These are phyloP conservation scores for Spinellus fusiger DNA, from an alignment of 192 early-diverging fungal genomes.

Conservation along the genomic window DNA sequence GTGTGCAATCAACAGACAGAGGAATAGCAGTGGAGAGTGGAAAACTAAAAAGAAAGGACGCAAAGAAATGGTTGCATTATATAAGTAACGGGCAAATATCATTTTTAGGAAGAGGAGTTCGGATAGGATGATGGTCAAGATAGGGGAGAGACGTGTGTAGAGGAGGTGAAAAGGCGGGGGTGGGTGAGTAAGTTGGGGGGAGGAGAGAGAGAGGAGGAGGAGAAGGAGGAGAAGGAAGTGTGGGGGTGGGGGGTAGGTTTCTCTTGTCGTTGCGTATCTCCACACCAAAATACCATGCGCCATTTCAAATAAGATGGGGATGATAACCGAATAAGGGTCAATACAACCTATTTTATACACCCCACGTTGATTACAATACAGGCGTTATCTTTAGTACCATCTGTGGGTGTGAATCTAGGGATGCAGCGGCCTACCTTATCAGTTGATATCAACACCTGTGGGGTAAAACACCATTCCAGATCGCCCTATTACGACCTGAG, in stretches of 20 bases:
- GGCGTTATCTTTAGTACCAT: too few relatives aligned
- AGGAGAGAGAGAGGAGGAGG: too few relatives aligned
- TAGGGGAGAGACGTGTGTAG: constrained; percentile 21
- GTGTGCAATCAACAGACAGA: too few relatives aligned
- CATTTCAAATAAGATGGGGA: constrained; percentile 11
- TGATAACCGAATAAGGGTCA: constrained; percentile 18
- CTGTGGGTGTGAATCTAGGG: neutral
- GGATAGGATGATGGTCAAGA: constrained; percentile 32
- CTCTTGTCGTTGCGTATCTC: constrained; percentile 7
- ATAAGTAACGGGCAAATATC: constrained; percentile 3
- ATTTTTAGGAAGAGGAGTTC: neutral
- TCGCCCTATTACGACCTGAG: neutral
- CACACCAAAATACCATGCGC: constrained; percentile 16
- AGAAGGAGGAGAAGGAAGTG: neutral
- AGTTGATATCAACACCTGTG: constrained; percentile 12
- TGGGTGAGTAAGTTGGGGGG: neutral
- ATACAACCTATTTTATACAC: too few relatives aligned
- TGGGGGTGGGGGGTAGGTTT: neutral
- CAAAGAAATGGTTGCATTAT: neutral
- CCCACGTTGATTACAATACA: neutral
- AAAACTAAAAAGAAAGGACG: constrained; percentile 1
- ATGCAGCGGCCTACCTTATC: constrained; percentile 7
- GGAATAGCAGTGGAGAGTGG: too few relatives aligned
- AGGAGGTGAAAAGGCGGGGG: neutral
- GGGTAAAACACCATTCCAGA: neutral